Percentiles rank a stretch among this genome's conserved stretches.
Conservation (phyloP, 2,329 filamentous ascomycete species). For the Trichoderma sp. region DNA sequence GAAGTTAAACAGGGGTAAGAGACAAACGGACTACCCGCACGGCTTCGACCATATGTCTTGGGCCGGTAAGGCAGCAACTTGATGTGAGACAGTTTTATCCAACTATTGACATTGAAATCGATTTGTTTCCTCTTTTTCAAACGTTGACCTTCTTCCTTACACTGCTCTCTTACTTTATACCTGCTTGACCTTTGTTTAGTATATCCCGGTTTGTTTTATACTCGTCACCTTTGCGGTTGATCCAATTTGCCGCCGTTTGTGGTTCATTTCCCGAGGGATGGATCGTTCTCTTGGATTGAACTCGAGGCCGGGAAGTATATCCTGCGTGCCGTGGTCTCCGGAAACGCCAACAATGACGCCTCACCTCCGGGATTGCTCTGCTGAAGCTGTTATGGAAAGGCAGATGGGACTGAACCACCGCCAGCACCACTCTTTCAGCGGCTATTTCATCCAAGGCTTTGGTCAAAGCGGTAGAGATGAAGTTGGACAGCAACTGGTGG, state of each 20-base stretch:
- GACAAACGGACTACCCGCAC: conserved; percentile 17
- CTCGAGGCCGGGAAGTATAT: conserved; percentile 15
- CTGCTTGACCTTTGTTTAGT: background rate
- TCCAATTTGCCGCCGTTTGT: background rate
- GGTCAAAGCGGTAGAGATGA: background rate
- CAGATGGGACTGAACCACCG: background rate
- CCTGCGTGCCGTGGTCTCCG: conserved; percentile 4
- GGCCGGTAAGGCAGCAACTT: background rate
- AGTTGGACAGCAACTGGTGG: background rate
- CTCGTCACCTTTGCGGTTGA: background rate
- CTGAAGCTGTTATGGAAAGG: conserved; percentile 4
- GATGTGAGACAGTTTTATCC: background rate
- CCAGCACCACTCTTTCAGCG: background rate
- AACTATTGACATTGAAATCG: background rate
- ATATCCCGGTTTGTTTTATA: background rate
- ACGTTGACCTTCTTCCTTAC: background rate
- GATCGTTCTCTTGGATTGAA: conserved; percentile 8
- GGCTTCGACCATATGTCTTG: background rate
- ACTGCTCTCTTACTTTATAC: background rate
- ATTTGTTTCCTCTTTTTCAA: background rate
- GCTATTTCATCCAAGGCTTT: background rate
- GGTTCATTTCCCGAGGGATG: background rate
- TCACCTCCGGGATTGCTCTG: conserved; percentile 16
- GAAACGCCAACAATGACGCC: background rate
- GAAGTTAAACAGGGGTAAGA: conserved; percentile 7